Conservation (phyloP, 176 grass and related monocot species). For the Carex myosuroides region DNA sequence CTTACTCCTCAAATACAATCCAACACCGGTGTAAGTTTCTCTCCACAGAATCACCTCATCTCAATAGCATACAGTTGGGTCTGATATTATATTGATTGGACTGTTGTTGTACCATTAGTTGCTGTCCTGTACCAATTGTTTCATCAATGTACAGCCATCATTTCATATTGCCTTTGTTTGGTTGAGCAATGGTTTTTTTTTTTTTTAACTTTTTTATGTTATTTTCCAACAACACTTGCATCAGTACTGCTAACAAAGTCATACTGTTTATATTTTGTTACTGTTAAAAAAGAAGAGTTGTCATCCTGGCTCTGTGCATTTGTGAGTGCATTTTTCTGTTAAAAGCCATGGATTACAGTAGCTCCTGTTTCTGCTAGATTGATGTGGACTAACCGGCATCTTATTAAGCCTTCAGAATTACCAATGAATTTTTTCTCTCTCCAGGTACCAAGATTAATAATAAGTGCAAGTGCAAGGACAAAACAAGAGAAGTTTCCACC, state of each 20-base stretch:
- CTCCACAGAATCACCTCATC: neutral
- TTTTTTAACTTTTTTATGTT: neutral
- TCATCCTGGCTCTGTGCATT: neutral
- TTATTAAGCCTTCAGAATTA: neutral
- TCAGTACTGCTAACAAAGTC: neutral
- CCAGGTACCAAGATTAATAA: conserved; percentile 68
- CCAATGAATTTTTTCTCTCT: conserved; percentile 14
- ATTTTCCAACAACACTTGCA: neutral
- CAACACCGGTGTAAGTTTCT: conserved; percentile 40
- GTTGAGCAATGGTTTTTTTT: neutral
- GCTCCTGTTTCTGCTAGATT: neutral
- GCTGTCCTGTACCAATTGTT: neutral
- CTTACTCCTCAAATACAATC: conserved; percentile 47
- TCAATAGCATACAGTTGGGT: neutral
- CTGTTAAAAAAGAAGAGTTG: neutral
- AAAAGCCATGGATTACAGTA: neutral
- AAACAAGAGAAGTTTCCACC: conserved; percentile 85
- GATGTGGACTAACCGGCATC: neutral
- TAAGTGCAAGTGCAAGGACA: conserved; percentile 50
- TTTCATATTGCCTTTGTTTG: neutral
- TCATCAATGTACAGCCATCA: neutral
- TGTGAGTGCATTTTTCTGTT: neutral
- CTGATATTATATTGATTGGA: neutral
- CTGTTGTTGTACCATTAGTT: neutral
- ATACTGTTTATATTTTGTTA: neutral